Evolutionary conservation across 139 green algal genomes (phyloP), one percentile per base, ranked within the genome.

Genomic region (Pycnococcus provasolii): DNA sequence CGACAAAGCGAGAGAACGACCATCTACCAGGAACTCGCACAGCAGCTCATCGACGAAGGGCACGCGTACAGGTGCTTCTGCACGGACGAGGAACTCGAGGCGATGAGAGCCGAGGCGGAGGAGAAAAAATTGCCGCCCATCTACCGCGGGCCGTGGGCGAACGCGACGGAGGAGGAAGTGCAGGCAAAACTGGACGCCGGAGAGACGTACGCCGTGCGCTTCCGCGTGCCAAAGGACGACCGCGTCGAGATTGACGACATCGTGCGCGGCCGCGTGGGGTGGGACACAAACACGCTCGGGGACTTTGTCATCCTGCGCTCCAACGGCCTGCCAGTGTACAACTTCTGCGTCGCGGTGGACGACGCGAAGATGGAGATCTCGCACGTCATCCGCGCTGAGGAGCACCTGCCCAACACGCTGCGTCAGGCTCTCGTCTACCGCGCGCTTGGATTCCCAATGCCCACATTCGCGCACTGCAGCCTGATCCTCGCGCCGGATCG

Each of bases 371-470:
- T 99, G 93, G 73, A 80, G 47, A 95, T 99, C 77, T 93, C 83
- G 1, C 89, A 99, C 77, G 93, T 99, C 60, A 81, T 99, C 62
- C 77, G 90, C 43, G 93, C 93, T 1, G 93, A 99, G 83, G 93
- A 99, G 88, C 93, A 99, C 79, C 82, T 99, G 68, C 90, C 93
- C 66, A 99, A 99, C 86, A 99, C 93, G 15, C 79, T 98, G 68
- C 82, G 93, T 44, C 89, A 96, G 73, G 81, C 95, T 53, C 85
- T 99, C 58, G 89, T 99, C 59, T 99, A 97, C 75, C 57, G 94
- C 58, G 89, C 92, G 2, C 80, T 99, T 42, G 89, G 85, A 45
- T 96, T 95, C 77, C 55, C 65, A 13, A 71, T 72, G 47, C 93
- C 93, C 3, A 71, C 73, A 6, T 99, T 98, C 73, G 87, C 71